phyloP scores from a whole-genome alignment of 345 rosid species.

The Clausena lansium region DNA sequence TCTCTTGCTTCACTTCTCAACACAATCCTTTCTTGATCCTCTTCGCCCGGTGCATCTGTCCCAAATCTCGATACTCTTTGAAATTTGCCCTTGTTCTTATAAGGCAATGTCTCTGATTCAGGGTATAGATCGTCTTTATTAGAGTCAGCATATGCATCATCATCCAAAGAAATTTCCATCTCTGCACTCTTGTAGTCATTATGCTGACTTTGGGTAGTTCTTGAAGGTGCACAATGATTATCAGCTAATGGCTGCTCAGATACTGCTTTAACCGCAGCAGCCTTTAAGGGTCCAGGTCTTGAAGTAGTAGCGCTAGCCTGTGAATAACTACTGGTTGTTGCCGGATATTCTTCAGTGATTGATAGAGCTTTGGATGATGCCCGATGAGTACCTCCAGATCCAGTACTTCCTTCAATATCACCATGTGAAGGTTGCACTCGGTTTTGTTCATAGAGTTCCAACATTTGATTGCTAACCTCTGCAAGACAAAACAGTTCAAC shows the following conservation, averaged over 20 bases:
- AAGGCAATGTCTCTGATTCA: conserved; percentile 15
- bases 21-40: conserved; percentile 31
- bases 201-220: conserved; percentile 24
- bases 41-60: conserved; percentile 21
- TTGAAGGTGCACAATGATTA: conserved; percentile 19
- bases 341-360: conserved; percentile 35
- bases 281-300: conserved; percentile 16
- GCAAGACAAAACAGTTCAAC: conserved; percentile 17
- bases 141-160: conserved; percentile 27
- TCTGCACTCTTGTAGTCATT: conserved; percentile 33
- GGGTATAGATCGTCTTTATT: conserved; percentile 24
- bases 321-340: conserved; percentile 29
- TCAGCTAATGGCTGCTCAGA: conserved; percentile 30
- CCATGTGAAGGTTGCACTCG: conserved; percentile 43
- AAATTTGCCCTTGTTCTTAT: conserved; percentile 30
- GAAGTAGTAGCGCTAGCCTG: conserved; percentile 12
- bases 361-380: conserved; percentile 31
- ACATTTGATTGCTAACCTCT: conserved; percentile 62
- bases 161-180: conserved; percentile 35
- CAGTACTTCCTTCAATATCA: conserved; percentile 46
- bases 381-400: conserved; percentile 30
- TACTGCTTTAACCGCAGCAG: conserved; percentile 27
- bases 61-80: conserved; percentile 24
- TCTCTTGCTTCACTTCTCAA: conserved; percentile 28
- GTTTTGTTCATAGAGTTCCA: conserved; percentile 56